Base-by-base conservation (phyloP, 331 rosid genomes). In the Erythrophleum ivorense region DNA sequence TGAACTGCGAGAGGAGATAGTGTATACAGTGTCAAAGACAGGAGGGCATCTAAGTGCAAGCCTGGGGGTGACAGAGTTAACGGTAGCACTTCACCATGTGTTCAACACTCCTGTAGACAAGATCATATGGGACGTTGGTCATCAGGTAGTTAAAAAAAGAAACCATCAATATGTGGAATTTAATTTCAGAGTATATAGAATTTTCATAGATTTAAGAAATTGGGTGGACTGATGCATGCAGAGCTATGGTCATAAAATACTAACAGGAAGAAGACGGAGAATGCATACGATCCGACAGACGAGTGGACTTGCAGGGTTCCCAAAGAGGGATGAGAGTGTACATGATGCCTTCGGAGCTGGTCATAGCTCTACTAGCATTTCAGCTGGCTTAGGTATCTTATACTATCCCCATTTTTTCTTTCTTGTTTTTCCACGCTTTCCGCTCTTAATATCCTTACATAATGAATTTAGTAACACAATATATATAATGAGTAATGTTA, bases 291-390 rank as follows among this genome's bases (percentile, higher is more conserved):
- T 63, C 18, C 36, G 70, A 16, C 70, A 63, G 46, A 63, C 70
- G 11, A 15, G 36, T 63, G 70, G 70, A 16, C 45, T 63, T 63
- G 70, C 70, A 6, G 70, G 70, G 70, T 63, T 63, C 70, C 70
- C 70, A 34, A 63, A 63, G 46, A 63, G 45, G 70, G 70, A 63
- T 9, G 73, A 86, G 81, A 84, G 90, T 73, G 82, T 3, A 3
- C 68, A 84, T 49, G 90, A 88, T 63, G 85, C 88, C 46, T 88
- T 88, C 15, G 91, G 91, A 34, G 84, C 49, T 34, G 91, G 91
- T 53, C 91, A 84, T 11, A 88, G 88, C 31, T 88, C 89, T 60
- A 88, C 91, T 11, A 88, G 88, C 77, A 88, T 88, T 79, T 88
- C 89, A 13, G 88, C 91, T 65, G 88, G 81, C 38, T 77, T 88